These are phyloP conservation scores for Exophiala phaeomuriformis DNA, from an alignment of 2,329 filamentous ascomycete genomes.

Conservation along the genomic window DNA sequence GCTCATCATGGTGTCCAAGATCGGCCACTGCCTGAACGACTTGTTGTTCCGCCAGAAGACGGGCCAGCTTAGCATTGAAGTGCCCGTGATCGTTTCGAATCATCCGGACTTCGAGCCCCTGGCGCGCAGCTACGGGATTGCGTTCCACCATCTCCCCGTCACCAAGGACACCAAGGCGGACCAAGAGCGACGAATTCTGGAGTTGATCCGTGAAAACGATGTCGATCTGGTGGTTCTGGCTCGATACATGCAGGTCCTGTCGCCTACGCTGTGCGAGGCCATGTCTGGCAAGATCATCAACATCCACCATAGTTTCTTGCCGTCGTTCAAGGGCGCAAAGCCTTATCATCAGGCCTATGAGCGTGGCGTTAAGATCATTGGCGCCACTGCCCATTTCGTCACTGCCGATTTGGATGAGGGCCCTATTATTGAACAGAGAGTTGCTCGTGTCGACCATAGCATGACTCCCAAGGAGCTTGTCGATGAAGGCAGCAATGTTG, in stretches of 20 bases:
- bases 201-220: conserved; percentile 59
- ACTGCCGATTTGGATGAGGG: conserved; percentile 80
- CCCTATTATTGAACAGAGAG: conserved; percentile 79
- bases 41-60: conserved; percentile 71
- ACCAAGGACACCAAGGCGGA: conserved; percentile 67
- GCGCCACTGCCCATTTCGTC: conserved; percentile 78
- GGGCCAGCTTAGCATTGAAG: conserved; percentile 65
- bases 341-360: conserved; percentile 85
- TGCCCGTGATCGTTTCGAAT: conserved; percentile 75
- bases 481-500: conserved; percentile 73
- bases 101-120: conserved; percentile 65
- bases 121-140: conserved; percentile 65
- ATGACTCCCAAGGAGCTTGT: conserved; percentile 70
- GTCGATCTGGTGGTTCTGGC: conserved; percentile 76
- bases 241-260: conserved; percentile 82
- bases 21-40: conserved; percentile 78
- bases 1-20: conserved; percentile 85
- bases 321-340: conserved; percentile 79
- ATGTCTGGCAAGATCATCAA: conserved; percentile 88
- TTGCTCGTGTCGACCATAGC: conserved; percentile 67
- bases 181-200: conserved; percentile 65
- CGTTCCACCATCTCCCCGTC: conserved; percentile 74
- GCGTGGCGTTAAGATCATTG: conserved; percentile 80
- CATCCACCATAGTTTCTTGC: conserved; percentile 82
- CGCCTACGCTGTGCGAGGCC: conserved; percentile 62